These are phyloP conservation scores for Aphanoascus verrucosus DNA, from an alignment of 2,329 filamentous ascomycete genomes.

Conservation along the genomic window DNA sequence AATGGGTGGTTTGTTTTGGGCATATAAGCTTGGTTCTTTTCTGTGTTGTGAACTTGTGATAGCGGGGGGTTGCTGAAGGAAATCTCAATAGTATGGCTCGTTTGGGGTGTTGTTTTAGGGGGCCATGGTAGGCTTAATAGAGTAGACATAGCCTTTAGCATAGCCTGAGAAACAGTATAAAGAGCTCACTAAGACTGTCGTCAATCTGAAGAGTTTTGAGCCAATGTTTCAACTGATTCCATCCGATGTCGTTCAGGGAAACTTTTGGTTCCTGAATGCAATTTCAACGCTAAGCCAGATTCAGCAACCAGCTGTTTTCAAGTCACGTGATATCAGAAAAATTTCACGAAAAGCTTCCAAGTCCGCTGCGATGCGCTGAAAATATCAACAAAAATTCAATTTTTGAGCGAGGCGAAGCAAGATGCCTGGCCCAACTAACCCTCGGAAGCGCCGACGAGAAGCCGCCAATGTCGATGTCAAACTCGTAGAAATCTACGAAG, in stretches of 20 bases:
- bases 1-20: neutral
- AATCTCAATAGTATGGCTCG: too few species aligned
- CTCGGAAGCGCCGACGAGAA: slow-evolving; percentile 33
- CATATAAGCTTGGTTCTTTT: neutral
- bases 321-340: neutral
- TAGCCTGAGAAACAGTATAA: too few species aligned
- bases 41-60: neutral
- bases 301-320: neutral
- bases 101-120: too few species aligned
- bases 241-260: neutral
- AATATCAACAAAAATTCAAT: neutral
- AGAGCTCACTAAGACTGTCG: too few species aligned
- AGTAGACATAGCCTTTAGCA: too few species aligned
- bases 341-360: neutral
- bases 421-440: slow-evolving; percentile 7
- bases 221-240: too few species aligned
- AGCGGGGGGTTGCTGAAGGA: too few species aligned
- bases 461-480: slow-evolving; percentile 35
- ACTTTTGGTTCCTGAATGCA: neutral
- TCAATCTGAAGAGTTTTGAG: too few species aligned
- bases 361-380: neutral
- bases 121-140: too few species aligned
- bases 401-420: neutral
- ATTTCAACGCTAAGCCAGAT: neutral
- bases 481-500: slow-evolving; percentile 41